Conservation (phyloP, 2,329 filamentous ascomycete genomes). For the Pseudogymnoascus sp. region DNA sequence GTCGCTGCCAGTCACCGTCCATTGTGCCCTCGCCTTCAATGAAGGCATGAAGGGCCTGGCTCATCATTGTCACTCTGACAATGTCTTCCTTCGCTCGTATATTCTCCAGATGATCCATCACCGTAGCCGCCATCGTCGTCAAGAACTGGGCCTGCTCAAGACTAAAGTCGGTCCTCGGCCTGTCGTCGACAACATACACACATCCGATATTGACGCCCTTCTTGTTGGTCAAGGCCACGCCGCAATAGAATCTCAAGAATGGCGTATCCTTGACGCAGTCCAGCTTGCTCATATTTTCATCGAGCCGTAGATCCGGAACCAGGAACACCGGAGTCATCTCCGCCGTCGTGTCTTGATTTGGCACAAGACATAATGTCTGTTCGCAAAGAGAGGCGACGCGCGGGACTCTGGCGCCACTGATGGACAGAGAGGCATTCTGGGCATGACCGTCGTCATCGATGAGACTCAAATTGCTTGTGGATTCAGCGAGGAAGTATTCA, state of each 20-base stretch:
- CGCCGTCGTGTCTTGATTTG: conserved; percentile 13
- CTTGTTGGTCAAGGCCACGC: conserved; percentile 22
- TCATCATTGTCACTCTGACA: neutral
- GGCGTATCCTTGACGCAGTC: conserved; percentile 20
- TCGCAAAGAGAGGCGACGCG: conserved; percentile 22
- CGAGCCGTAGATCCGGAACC: conserved; percentile 18
- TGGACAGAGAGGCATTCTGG: conserved; percentile 20
- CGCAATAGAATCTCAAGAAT: conserved; percentile 22
- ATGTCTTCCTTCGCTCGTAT: neutral
- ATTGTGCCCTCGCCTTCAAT: conserved; percentile 19
- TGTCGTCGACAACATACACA: conserved; percentile 16
- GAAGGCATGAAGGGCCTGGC: neutral
- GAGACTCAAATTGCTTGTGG: conserved; percentile 35
- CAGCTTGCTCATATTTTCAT: conserved; percentile 17
- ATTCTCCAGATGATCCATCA: neutral
- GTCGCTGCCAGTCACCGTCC: conserved; percentile 22
- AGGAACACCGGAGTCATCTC: conserved; percentile 18
- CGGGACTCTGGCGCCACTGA: conserved; percentile 18
- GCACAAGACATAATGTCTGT: conserved; percentile 19
- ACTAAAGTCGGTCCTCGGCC: conserved; percentile 15
- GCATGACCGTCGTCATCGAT: conserved; percentile 19
- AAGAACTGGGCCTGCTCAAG: neutral
- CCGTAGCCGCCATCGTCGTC: neutral
- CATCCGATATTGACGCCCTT: conserved; percentile 23
- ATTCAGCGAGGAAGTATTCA: conserved; percentile 42